These are phyloP conservation scores for Arctostaphylos glauca DNA, from an alignment of 148 eudicot species.

Conservation along the genomic window DNA sequence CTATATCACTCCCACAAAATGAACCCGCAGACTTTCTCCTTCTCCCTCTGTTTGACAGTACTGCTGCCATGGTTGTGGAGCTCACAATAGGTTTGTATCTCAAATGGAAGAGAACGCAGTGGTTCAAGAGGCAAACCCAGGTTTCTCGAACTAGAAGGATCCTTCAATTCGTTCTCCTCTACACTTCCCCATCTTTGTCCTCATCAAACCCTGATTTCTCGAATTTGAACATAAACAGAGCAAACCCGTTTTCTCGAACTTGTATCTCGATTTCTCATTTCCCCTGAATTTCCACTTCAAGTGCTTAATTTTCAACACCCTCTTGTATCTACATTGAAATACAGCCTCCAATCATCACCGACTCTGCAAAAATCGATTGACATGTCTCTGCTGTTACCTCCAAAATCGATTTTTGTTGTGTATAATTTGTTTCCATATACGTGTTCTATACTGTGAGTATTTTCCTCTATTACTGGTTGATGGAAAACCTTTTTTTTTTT, in stretches of 20 bases:
- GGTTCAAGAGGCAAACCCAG: too few species aligned
- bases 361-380: constrained; percentile 44
- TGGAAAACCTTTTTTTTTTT: not conserved
- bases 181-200: constrained; percentile 46
- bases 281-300: constrained; percentile 86
- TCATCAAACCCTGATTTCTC: constrained; percentile 29
- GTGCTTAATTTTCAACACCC: constrained; percentile 56
- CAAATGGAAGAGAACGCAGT: too few species aligned
- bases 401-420: constrained; percentile 39
- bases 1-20: too few species aligned
- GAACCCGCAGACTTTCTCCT: too few species aligned
- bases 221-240: constrained; percentile 65
- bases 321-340: constrained; percentile 46
- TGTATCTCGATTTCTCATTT: constrained; percentile 62
- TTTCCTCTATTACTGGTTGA: not conserved
- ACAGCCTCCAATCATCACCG: constrained; percentile 39
- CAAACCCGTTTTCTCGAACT: constrained; percentile 60
- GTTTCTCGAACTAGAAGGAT: constrained; percentile 73
- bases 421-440: constrained; percentile 48
- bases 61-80: too few species aligned
- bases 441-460: constrained; percentile 59
- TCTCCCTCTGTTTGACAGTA: too few species aligned
- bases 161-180: constrained; percentile 69
- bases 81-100: too few species aligned
- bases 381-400: constrained; percentile 39